Percentiles rank a stretch among this genome's conserved stretches.
phyloP scores from a whole-genome alignment of 2,329 filamentous ascomycete species.

The Phoma sp. region DNA sequence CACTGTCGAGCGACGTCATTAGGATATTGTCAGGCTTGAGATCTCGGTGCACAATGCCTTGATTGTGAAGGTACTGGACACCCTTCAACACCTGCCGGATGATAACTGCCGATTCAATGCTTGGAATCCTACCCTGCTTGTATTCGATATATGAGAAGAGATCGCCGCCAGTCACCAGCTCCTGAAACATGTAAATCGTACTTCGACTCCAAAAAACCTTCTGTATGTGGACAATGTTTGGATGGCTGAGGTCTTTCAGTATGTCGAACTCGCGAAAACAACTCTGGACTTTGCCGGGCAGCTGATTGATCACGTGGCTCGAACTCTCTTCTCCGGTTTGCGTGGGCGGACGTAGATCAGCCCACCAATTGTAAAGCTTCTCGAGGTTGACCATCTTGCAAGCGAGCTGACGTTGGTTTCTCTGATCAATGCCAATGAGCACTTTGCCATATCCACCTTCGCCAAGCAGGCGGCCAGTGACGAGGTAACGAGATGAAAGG shows the following conservation, averaged over 20 bases:
- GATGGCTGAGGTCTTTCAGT: slow-evolving; percentile 62
- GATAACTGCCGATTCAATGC: slow-evolving; percentile 62
- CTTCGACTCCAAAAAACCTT: slow-evolving; percentile 62
- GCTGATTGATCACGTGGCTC: slow-evolving; percentile 20
- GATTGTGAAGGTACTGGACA: slow-evolving; percentile 64
- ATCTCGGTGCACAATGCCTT: slow-evolving; percentile 66
- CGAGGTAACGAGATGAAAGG: slow-evolving; percentile 58
- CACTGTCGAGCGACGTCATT: slow-evolving; percentile 60
- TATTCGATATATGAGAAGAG: slow-evolving; percentile 66
- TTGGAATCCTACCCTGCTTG: slow-evolving; percentile 55
- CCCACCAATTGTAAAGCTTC: slow-evolving; percentile 23
- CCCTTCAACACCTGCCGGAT: slow-evolving; percentile 64
- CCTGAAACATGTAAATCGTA: slow-evolving; percentile 67
- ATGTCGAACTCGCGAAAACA: slow-evolving; percentile 56
- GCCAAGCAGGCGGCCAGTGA: slow-evolving; percentile 62
- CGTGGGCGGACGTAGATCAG: slow-evolving; percentile 8
- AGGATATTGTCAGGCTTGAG: slow-evolving; percentile 71
- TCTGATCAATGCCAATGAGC: slow-evolving; percentile 61
- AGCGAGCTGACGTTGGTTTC: slow-evolving; percentile 66
- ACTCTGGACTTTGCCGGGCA: slow-evolving; percentile 34
- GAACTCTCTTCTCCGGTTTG: slow-evolving; percentile 1
- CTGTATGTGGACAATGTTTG: slow-evolving; percentile 66
- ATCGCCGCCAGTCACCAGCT: slow-evolving; percentile 67
- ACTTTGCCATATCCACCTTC: slow-evolving; percentile 63
- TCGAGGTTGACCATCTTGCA: slow-evolving; percentile 71